Conservation (phyloP, 331 rosid species). For the Pyracantha coccinea region DNA sequence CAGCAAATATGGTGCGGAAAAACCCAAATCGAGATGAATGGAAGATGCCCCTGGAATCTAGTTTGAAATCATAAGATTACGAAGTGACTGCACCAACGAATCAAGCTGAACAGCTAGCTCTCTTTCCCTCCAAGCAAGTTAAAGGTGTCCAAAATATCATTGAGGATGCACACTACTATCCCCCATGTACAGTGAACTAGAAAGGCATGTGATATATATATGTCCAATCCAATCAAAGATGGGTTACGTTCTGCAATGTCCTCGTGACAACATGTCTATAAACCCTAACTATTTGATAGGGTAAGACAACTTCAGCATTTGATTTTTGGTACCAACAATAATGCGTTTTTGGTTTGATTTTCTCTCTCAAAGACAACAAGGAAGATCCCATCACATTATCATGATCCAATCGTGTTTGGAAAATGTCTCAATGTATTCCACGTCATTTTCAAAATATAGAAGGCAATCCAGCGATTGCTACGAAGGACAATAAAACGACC, state of each 20-base stretch:
- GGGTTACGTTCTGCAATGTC: background rate
- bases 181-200: background rate
- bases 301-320: conserved; percentile 11
- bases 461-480: background rate
- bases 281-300: background rate
- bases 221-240: conserved; percentile 9
- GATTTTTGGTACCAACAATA: background rate
- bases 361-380: background rate
- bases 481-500: background rate
- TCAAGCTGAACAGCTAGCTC: no score
- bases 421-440: background rate
- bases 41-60: no score
- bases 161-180: background rate
- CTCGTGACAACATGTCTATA: conserved; percentile 12
- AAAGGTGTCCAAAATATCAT: no score
- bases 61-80: no score
- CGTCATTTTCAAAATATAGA: background rate
- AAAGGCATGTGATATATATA: no score
- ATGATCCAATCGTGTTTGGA: background rate
- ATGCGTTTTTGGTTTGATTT: background rate
- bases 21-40: no score
- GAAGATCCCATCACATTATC: conserved; percentile 5
- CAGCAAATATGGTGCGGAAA: no score
- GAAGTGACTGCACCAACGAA: no score
- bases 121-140: background rate